phyloP scores from a whole-genome alignment of 352 stramenopile genomes.

The Aphanomyces euteiches region DNA sequence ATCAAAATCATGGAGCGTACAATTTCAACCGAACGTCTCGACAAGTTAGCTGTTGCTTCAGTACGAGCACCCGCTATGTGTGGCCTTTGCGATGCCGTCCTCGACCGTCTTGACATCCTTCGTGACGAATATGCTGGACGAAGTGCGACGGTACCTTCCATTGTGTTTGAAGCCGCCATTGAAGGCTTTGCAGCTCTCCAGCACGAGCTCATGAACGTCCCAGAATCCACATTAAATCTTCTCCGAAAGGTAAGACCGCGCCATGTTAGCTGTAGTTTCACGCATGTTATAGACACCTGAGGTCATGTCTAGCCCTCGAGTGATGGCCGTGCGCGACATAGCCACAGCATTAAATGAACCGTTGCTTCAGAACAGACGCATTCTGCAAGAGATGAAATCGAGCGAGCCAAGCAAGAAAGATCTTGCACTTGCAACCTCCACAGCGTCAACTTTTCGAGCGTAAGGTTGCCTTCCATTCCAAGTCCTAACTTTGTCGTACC shows the following conservation, averaged over 20 bases:
- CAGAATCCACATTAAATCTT: not conserved
- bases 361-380: too few relatives aligned
- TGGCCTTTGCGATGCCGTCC: constrained; percentile 42
- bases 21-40: constrained; percentile 13
- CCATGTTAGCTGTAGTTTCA: too few relatives aligned
- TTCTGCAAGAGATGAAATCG: too few relatives aligned
- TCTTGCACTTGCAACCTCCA: too few relatives aligned
- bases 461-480: too few relatives aligned
- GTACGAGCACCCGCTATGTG: constrained; percentile 39
- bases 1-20: constrained; percentile 21
- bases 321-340: not conserved
- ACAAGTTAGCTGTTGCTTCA: constrained; percentile 25
- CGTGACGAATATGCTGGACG: constrained; percentile 19
- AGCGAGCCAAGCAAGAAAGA: too few relatives aligned
- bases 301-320: not conserved
- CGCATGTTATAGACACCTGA: not conserved
- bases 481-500: not conserved
- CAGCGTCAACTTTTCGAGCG: too few relatives aligned
- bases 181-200: not conserved
- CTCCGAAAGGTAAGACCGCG: not conserved
- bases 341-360: too few relatives aligned
- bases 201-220: constrained; percentile 10
- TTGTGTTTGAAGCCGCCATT: constrained; percentile 15
- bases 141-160: not conserved
- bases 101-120: constrained; percentile 53